A percentile compares a stretch with the other conserved stretches of the same genome.
Conservation (phyloP, 1,139 yeast genomes). For the Protomyces pachydermus region DNA sequence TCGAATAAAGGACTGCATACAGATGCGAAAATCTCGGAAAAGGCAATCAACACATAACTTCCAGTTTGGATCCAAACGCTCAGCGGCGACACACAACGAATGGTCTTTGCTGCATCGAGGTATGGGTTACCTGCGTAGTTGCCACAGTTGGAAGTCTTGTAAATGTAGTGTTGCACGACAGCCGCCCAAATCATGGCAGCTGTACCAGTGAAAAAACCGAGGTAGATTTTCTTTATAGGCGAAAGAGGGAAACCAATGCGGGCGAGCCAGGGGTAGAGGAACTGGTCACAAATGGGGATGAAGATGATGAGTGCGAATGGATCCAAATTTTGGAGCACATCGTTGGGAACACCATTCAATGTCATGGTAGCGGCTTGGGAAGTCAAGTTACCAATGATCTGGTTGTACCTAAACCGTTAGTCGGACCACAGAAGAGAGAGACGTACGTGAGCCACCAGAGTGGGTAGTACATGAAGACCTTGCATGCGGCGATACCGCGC, state of each 20-base stretch:
- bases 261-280: slow-evolving; percentile 55
- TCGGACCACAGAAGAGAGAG: no score
- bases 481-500: slow-evolving; percentile 58
- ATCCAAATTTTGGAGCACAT: slow-evolving; percentile 59
- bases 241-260: slow-evolving; percentile 44
- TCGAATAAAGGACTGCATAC: no score
- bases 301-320: slow-evolving; percentile 58
- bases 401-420: slow-evolving; percentile 45
- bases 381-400: slow-evolving; percentile 60
- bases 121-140: slow-evolving; percentile 47
- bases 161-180: slow-evolving; percentile 65
- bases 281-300: slow-evolving; percentile 55
- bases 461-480: slow-evolving; percentile 59
- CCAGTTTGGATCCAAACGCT: slow-evolving; percentile 63
- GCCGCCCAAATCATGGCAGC: slow-evolving; percentile 76
- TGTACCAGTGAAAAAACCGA: slow-evolving; percentile 70
- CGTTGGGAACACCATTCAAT: slow-evolving; percentile 61
- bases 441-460: slow-evolving; percentile 55
- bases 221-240: slow-evolving; percentile 65
- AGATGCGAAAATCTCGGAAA: slow-evolving; percentile 62
- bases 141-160: slow-evolving; percentile 72
- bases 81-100: slow-evolving; percentile 35
- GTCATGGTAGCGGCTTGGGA: slow-evolving; percentile 65
- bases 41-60: slow-evolving; percentile 57
- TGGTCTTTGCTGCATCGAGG: slow-evolving; percentile 47